Conservation (phyloP, 2,329 filamentous ascomycete species). For the Fusarium lyarnte region DNA sequence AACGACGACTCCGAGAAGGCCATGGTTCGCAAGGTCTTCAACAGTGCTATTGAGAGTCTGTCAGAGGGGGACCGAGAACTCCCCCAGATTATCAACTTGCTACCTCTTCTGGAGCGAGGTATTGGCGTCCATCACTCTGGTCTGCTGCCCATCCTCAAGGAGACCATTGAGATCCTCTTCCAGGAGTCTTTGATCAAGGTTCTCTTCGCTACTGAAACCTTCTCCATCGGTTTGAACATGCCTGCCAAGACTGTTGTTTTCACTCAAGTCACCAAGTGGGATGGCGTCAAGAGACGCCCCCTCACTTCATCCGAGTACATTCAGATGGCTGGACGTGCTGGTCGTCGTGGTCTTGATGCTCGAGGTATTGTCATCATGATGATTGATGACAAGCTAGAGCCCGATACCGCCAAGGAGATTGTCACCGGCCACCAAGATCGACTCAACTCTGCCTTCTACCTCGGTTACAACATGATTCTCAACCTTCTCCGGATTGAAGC, state of each 20-base stretch:
- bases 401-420: constrained; percentile 90
- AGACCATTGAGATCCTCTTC: constrained; percentile 98
- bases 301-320: constrained; percentile 96
- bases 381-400: constrained; percentile 97
- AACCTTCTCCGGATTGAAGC: constrained; percentile 97
- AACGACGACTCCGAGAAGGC: constrained; percentile 96
- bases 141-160: constrained; percentile 92
- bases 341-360: constrained; percentile 95
- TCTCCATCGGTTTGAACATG: constrained; percentile 99
- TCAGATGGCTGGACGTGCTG: constrained; percentile 97
- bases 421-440: constrained; percentile 97
- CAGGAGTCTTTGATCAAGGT: constrained; percentile 98
- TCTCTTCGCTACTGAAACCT: constrained; percentile 96
- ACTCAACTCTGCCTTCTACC: constrained; percentile 95
- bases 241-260: constrained; percentile 99
- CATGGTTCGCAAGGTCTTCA: constrained; percentile 94
- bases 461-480: constrained; percentile 99
- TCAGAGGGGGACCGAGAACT: constrained; percentile 90
- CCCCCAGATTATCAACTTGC: constrained; percentile 88
- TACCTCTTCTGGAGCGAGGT: constrained; percentile 88
- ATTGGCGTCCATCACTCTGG: constrained; percentile 98
- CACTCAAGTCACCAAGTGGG: constrained; percentile 94
- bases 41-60: constrained; percentile 89
- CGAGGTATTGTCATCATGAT: constrained; percentile 99
- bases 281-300: constrained; percentile 82